Conservation (phyloP, 2,329 filamentous ascomycete species). For the Gnomoniopsis smithogilvyi region DNA sequence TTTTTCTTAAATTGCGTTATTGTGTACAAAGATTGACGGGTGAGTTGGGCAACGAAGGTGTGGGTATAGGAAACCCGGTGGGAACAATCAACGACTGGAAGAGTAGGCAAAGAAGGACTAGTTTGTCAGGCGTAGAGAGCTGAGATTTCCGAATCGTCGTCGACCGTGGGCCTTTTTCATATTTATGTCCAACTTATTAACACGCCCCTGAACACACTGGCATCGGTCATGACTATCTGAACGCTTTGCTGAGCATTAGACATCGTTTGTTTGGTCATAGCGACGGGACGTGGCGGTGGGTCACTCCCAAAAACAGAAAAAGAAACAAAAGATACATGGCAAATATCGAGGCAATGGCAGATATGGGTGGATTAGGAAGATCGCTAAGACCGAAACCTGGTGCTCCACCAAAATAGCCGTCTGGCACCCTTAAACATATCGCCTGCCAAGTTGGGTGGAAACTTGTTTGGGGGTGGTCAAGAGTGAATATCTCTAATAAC, state of each 20-base stretch:
- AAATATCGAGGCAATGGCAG: too few relatives aligned
- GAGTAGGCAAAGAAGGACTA: neutral
- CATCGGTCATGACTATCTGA: neutral
- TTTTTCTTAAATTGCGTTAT: neutral
- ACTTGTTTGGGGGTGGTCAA: too few relatives aligned
- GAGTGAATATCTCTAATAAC: too few relatives aligned
- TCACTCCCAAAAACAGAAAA: too few relatives aligned
- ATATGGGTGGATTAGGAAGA: too few relatives aligned
- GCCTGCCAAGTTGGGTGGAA: too few relatives aligned
- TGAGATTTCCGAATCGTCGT: neutral
- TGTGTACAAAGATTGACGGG: neutral
- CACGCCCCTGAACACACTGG: neutral
- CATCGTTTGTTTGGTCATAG: neutral
- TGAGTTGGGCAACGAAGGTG: neutral
- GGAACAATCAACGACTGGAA: neutral
- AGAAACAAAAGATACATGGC: too few relatives aligned
- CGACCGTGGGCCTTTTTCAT: neutral
- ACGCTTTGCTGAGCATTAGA: neutral
- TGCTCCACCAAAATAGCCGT: too few relatives aligned
- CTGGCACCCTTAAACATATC: too few relatives aligned
- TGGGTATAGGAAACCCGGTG: neutral
- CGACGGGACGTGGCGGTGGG: neutral
- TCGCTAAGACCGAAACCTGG: too few relatives aligned
- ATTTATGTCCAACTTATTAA: neutral
- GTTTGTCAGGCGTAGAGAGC: neutral